Evolutionary conservation across 2,329 filamentous ascomycete genomes (phyloP), one percentile per base, ranked within the genome.

Genomic region (Aspergillus ibericus): DNA sequence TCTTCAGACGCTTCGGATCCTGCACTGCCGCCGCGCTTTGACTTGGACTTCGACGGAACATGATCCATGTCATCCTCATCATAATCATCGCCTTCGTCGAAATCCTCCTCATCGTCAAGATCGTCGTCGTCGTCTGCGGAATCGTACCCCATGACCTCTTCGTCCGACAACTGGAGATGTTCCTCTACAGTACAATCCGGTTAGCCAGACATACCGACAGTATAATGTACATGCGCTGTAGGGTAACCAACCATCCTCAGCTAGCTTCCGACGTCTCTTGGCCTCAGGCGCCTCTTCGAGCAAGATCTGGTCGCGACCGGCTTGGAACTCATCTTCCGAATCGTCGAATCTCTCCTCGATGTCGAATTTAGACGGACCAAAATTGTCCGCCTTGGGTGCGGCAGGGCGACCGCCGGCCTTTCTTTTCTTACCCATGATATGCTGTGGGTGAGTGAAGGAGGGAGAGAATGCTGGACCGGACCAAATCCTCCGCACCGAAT

Each of bases 281-380:
- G 87, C 87, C 38, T 86, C 84, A 13, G 89, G 91, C 34, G 83
- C 89, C 65, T 96, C 92, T 29, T 96, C 91, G 36, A 99, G 83
- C 69, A 93, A 77, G 62, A 99, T 87, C 71, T 91, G 89, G 76
- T 99, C 95, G 64, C 90, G 86, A 63, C 93, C 89, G 59, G 93
- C 81, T 69, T 93, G 91, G 74, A 96, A 96, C 72, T 96, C 92
- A 75, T 99, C 95, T 74, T 96, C 92, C 1, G 92, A 96, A 73
- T 97, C 89, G 64, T 93, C 91, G 67, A 99, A 88, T 76, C 96
- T 92, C 75, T 93, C 88, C 61, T 79, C 72, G 18, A 74, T 60
- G 53, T 72, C 69, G 52, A 74, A 79, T 57, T 72, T 77, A 34
- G 71, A 70, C 42, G 66, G 68, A 48, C 68, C 67, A 8, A 67